Evolutionary conservation across 2,329 filamentous ascomycete genomes (phyloP).

Genomic region (Cytospora piceae): DNA sequence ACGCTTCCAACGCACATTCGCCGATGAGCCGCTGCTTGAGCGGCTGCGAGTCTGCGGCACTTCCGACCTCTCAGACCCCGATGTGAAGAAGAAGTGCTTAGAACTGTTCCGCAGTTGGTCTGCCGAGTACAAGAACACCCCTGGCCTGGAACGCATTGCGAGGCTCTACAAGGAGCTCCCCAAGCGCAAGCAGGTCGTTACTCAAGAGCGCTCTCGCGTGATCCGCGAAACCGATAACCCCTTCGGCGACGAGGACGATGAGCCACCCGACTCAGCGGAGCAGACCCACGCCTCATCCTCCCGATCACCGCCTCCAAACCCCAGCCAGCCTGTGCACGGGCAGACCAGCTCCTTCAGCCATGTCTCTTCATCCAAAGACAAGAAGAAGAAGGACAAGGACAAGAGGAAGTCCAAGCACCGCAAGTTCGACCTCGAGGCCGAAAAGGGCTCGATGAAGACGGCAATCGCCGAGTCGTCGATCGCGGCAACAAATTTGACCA

Average conservation of each 20-base stretch:
- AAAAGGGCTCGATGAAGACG: slow-evolving; percentile 84
- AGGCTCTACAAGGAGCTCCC: slow-evolving; percentile 74
- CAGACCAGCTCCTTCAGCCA: slow-evolving; percentile 47
- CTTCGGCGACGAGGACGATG: slow-evolving; percentile 68
- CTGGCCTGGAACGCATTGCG: slow-evolving; percentile 80
- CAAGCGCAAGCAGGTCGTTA: slow-evolving; percentile 70
- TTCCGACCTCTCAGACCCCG: slow-evolving; percentile 79
- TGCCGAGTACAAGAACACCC: slow-evolving; percentile 75
- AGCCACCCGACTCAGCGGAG: slow-evolving; percentile 45
- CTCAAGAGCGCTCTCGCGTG: slow-evolving; percentile 79
- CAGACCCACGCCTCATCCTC: slow-evolving; percentile 38
- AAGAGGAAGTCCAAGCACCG: slow-evolving; percentile 59
- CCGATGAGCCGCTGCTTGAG: slow-evolving; percentile 89
- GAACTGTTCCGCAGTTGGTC: slow-evolving; percentile 88
- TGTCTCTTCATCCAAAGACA: slow-evolving; percentile 52
- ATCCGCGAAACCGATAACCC: slow-evolving; percentile 79
- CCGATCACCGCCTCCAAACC: slow-evolving; percentile 28
- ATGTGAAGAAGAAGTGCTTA: slow-evolving; percentile 87
- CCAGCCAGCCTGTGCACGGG: slow-evolving; percentile 33
- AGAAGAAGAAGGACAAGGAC: slow-evolving; percentile 47
- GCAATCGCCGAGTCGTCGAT: slow-evolving; percentile 90
- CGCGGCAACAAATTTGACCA: slow-evolving; percentile 86
- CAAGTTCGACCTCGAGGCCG: slow-evolving; percentile 81
- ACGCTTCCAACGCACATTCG: slow-evolving; percentile 84
- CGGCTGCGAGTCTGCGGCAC: slow-evolving; percentile 86